Percentiles rank a stretch among this genome's conserved stretches.
Conservation (phyloP, 192 early-diverging fungal genomes). For the Coemansia pectinata region DNA sequence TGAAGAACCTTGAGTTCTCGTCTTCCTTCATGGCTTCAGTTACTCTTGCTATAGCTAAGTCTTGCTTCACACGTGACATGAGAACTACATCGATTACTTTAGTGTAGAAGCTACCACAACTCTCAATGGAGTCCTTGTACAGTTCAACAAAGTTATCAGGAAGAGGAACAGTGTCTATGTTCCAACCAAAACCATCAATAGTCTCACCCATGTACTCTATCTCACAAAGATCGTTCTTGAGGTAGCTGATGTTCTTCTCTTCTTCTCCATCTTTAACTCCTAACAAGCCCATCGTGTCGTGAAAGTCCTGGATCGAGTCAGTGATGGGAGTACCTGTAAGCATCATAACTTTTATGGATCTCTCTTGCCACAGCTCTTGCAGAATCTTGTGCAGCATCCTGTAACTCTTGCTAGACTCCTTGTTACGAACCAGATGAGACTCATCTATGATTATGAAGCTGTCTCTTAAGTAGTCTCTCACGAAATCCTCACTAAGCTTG, state of each 20-base stretch:
- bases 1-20: constrained; percentile 5
- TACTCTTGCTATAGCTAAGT: neutral
- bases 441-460: constrained; percentile 27
- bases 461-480: constrained; percentile 1
- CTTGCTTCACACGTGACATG: neutral
- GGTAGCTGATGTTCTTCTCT: constrained; percentile 6
- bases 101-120: neutral
- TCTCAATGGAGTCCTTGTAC: neutral
- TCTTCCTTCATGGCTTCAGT: neutral
- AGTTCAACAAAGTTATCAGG: neutral
- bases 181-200: constrained; percentile 6
- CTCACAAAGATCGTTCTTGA: constrained; percentile 9
- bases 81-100: neutral
- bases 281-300: constrained; percentile 7
- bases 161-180: neutral
- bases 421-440: constrained; percentile 8
- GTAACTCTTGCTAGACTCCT: neutral
- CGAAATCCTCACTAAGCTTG: neutral
- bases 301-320: constrained; percentile 16
- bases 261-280: neutral
- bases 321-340: constrained; percentile 20
- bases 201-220: constrained; percentile 4
- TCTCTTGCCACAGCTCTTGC: constrained; percentile 11
- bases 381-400: neutral
- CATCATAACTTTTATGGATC: constrained; percentile 14